Evolutionary conservation across 257 asterid genomes (phyloP), one percentile per base, ranked within the genome.

Genomic region (Ocimum tenuiflorum): DNA sequence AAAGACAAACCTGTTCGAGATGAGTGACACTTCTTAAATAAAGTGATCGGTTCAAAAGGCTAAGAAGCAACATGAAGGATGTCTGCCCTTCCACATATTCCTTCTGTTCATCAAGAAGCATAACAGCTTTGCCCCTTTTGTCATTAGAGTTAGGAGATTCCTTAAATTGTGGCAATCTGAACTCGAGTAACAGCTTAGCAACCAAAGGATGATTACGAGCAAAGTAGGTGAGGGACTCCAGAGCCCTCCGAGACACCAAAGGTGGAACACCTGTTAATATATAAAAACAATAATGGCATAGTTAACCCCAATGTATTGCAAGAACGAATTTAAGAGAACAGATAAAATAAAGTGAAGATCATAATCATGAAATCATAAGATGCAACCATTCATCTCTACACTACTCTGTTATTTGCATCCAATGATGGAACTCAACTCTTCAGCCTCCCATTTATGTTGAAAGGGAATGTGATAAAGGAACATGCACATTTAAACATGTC

Each of bases 11-110:
- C 98, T 91, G 98, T 77, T 91, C 98, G 54, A 91, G 83, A 82
- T 91, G 98, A 42, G 91, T 88, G 70, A 91, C 80, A 77, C 98
- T 91, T 78, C 98, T 85, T 74, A 88, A 58, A 76, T 91, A 91
- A 17, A 91, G 91, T 12, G 96, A 86, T 42, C 83, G 98, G 67
- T 81, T 88, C 80, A 91, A 79, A 59, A 91, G 92, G 78, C 96
- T 79, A 67, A 91, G 83, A 66, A 91, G 91, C 81, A 91, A 81
- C 29, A 86, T 82, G 71, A 91, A 75, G 18, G 91, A 72, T 20
- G 83, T 83, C 73, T 77, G 84, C 62, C 84, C 89, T 61, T 80
- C 88, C 22, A 8, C 67, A 63, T 49, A 5, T 73, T 71, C 75
- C 58, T 73, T 50, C 42, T 70, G 73, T 67, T 83, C 87, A 54